These are phyloP conservation scores for Heliosperma pusillum DNA, from an alignment of 148 eudicot species.

Conservation along the genomic window DNA sequence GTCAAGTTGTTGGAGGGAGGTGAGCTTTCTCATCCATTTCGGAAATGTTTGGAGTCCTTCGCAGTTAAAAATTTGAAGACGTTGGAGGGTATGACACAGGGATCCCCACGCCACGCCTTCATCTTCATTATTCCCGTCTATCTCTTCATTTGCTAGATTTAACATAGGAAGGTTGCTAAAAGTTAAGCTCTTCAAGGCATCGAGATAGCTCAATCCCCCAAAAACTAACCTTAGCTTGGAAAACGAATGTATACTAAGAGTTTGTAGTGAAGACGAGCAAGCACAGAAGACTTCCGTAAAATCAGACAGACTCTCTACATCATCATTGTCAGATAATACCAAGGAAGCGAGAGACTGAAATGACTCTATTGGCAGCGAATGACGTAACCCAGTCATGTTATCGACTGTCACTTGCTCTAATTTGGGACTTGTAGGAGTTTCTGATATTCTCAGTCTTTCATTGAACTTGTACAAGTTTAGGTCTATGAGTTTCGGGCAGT, in stretches of 20 bases:
- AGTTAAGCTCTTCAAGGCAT: not conserved
- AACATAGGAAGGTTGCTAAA: not conserved
- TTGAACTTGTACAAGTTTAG: not conserved
- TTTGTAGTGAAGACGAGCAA: not conserved
- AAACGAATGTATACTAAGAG: not conserved
- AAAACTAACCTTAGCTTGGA: not conserved
- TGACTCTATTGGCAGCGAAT: not conserved
- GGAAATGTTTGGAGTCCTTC: not conserved
- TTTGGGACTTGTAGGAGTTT: not conserved
- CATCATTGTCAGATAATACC: not conserved
- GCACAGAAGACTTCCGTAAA: not conserved
- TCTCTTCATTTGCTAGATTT: not conserved
- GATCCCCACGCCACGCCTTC: not conserved
- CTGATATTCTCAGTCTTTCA: not conserved
- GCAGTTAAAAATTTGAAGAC: not conserved
- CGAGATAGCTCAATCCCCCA: not conserved
- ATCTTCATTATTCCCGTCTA: not conserved
- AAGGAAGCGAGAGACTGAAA: not conserved
- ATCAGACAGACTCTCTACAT: not conserved
- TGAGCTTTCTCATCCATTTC: slow-evolving; percentile 17
- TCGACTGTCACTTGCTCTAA: not conserved
- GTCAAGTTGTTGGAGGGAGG: not conserved
- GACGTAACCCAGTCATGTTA: not conserved
- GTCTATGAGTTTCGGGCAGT: not conserved
- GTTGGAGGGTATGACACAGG: not conserved